A percentile compares a stretch with the other conserved stretches of the same genome.
These are phyloP conservation scores for Rhizopogon rudus DNA, from an alignment of 768 basidiomycete species.

Conservation along the genomic window DNA sequence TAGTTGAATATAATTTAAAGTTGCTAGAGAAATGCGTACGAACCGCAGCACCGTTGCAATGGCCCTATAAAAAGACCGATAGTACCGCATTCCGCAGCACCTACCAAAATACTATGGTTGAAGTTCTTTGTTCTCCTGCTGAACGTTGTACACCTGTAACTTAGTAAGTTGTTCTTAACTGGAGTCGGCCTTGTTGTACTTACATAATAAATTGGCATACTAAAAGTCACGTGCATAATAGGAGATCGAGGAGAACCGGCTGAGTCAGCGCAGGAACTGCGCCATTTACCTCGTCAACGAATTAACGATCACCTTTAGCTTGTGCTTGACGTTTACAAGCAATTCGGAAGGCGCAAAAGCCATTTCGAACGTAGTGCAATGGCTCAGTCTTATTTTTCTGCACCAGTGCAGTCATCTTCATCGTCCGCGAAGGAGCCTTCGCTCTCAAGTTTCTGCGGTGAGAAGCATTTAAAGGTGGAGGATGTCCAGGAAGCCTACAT, in stretches of 20 bases:
- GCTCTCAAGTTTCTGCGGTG: constrained; percentile 10
- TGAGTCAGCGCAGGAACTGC: not conserved
- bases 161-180: too few species aligned
- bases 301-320: not conserved
- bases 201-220: too few species aligned
- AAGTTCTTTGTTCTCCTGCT: too few species aligned
- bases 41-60: not conserved
- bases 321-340: constrained; percentile 1
- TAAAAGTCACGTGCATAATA: too few species aligned
- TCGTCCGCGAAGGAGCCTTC: constrained; percentile 8
- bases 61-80: not conserved
- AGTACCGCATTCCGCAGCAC: not conserved
- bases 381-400: constrained; percentile 4
- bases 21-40: not conserved
- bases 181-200: too few species aligned
- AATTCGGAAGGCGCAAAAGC: not conserved
- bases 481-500: constrained; percentile 76
- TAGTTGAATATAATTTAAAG: not conserved
- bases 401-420: not conserved
- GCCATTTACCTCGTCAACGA: not conserved
- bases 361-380: not conserved
- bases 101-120: not conserved
- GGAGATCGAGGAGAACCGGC: not conserved
- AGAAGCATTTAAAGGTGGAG: constrained; percentile 46
- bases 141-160: too few species aligned